These are phyloP conservation scores for Erodium chrysanthum DNA, from an alignment of 441 rosid genomes.

Conservation along the genomic window DNA sequence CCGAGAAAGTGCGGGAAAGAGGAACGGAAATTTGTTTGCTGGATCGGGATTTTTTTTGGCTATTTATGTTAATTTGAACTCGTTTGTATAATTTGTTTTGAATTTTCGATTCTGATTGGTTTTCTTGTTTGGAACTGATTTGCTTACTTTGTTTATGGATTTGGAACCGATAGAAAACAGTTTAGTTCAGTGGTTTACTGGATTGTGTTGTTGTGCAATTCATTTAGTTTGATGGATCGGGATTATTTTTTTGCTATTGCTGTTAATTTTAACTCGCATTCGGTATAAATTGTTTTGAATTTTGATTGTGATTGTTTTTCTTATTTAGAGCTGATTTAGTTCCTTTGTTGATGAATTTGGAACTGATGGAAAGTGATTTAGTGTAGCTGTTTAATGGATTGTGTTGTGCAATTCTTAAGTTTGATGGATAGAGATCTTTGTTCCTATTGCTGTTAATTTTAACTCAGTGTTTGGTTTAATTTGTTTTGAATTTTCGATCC, in stretches of 20 bases:
- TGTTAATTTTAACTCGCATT: too few relatives aligned
- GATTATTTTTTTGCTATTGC: too few relatives aligned
- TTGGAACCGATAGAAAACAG: too few relatives aligned
- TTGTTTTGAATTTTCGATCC: neutral
- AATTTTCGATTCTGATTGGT: neutral
- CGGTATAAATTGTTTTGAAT: neutral
- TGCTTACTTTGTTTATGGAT: neutral
- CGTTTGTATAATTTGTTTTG: neutral
- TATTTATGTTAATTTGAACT: too few relatives aligned
- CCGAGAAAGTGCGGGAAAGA: neutral
- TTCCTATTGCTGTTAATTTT: too few relatives aligned
- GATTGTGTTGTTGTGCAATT: conserved; percentile 36
- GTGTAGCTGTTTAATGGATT: neutral
- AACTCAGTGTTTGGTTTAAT: neutral
- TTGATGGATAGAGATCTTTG: too few relatives aligned
- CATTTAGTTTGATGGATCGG: conserved; percentile 28
- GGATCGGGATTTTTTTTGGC: neutral
- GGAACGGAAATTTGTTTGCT: neutral
- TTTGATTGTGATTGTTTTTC: neutral
- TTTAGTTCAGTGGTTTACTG: neutral
- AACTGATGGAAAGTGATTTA: neutral
- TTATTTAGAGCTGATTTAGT: neutral
- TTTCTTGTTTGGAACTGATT: neutral
- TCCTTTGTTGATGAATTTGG: too few relatives aligned
- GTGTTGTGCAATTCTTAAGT: too few relatives aligned